Evolutionary conservation across 73 alveolate species (phyloP), one percentile per base, ranked within the genome.

Genomic region (Diophrys sp.): DNA sequence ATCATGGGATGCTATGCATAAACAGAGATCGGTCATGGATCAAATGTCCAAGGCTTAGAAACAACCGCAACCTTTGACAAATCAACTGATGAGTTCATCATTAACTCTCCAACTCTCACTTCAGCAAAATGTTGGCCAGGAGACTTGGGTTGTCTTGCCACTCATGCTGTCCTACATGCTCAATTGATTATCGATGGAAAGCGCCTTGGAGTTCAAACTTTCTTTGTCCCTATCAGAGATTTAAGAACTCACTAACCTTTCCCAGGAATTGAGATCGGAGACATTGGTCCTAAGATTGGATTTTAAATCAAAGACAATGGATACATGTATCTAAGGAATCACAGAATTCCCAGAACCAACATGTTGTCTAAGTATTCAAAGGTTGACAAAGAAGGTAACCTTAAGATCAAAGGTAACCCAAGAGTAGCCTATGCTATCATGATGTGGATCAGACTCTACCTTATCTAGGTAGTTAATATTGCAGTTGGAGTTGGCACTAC

Each of bases 1-100:
- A 92, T 89, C 23, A 67, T 83, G 34, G 98, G 98, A 5, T 83
- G 93, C 81, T 93, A 89, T 81, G 90, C 93, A 0, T 56, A 89
- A 57, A 90, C 98, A 31, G 98, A 93, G 71, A 79, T 93, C 29
- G 98, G 96, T 26, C 98, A 93, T 84, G 98, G 98, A 23, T 93
- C 98, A 44, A 91, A 93, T 88, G 92, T 93, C 31, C 67, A 90
- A 55, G 85, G 90, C 25, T 56, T 93, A 0, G 89, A 78, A 73
- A 93, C 98, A 28, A 75, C 87, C 31, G 96, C 98, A 23, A 81
- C 85, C 55, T 93, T 73, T 77, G 96, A 90, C 73, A 66, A 78
- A 62, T 74, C 76, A 53, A 87, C 90, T 25, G 91, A 88, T 67
- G 93, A 82, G 54, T 93, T 93, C 67, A 79, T 90, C 69, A 69